Evolutionary conservation across 352 stramenopile species (phyloP).

Genomic region (Phytopythium montanum): DNA sequence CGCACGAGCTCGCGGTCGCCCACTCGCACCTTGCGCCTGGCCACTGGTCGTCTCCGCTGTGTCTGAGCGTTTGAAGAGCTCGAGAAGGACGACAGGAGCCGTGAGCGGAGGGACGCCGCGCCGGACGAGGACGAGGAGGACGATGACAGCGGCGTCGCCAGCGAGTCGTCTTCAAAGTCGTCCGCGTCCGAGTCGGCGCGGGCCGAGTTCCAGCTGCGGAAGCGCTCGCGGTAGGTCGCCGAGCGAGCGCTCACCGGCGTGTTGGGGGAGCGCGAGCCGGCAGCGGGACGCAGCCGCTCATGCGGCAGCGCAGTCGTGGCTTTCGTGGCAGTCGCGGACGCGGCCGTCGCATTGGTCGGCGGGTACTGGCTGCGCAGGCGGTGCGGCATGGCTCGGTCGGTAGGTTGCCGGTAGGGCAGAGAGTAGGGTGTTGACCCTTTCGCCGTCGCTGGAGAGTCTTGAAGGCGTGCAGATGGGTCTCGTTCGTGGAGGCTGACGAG

Average conservation of each 20-base stretch:
- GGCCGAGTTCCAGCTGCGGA: conserved; percentile 5
- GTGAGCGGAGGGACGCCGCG: not conserved
- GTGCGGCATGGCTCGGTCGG: not conserved
- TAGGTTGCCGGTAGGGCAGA: not conserved
- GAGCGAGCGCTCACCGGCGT: not conserved
- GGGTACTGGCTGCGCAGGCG: conserved; percentile 5
- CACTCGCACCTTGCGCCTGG: conserved; percentile 15
- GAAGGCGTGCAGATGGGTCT: too few relatives aligned
- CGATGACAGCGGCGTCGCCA: not conserved
- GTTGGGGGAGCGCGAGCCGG: not conserved
- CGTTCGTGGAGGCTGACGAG: too few relatives aligned
- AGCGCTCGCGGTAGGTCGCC: conserved; percentile 5
- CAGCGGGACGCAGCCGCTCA: not conserved
- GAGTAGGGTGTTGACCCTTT: not conserved
- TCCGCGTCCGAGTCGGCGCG: not conserved
- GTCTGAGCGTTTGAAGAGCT: not conserved
- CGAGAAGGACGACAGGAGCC: conserved; percentile 1
- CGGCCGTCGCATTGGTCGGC: not conserved
- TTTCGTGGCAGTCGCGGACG: not conserved
- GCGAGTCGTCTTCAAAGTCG: not conserved
- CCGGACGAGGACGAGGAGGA: not conserved
- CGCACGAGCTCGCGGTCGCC: conserved; percentile 24
- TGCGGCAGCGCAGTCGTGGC: not conserved
- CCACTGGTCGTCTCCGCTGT: not conserved
- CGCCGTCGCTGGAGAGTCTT: too few relatives aligned